Evolutionary conservation across 2,329 filamentous ascomycete species (phyloP).

Genomic region (Botrytis galanthina): DNA sequence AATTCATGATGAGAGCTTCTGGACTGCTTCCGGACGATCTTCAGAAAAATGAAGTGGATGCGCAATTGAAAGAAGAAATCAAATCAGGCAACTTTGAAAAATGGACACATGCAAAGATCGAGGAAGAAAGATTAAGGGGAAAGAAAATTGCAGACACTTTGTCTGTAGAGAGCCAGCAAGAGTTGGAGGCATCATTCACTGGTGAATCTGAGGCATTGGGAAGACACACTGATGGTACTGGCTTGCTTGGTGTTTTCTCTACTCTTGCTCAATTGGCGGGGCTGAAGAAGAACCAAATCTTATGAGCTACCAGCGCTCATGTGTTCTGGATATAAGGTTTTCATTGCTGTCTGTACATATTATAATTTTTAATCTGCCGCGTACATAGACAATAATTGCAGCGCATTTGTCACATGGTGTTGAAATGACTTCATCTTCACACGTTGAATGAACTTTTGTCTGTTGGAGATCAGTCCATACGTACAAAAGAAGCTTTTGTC

Average conservation of each 20-base stretch:
- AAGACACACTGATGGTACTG: conserved; percentile 41
- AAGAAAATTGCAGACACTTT: conserved; percentile 28
- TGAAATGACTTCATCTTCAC: neutral
- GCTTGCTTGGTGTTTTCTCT: conserved; percentile 39
- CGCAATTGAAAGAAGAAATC: neutral
- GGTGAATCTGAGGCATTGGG: conserved; percentile 38
- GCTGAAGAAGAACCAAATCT: conserved; percentile 36
- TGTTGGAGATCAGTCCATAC: neutral
- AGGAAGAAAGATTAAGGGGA: conserved; percentile 27
- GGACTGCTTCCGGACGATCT: conserved; percentile 53
- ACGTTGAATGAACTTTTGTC: neutral
- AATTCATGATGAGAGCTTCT: conserved; percentile 57
- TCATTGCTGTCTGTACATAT: neutral
- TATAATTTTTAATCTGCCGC: neutral
- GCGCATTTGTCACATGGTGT: neutral
- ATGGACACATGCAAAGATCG: conserved; percentile 4
- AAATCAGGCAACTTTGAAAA: neutral
- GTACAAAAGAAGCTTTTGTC: neutral
- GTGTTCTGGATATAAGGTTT: neutral
- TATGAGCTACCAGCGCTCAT: conserved; percentile 26
- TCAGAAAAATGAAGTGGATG: neutral
- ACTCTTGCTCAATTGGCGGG: conserved; percentile 40
- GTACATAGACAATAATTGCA: neutral
- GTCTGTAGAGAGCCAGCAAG: conserved; percentile 28
- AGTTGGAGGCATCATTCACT: conserved; percentile 31